Percentiles rank a stretch among this genome's conserved stretches.
These are phyloP conservation scores for Parmelia sp. DNA, from an alignment of 495 filamentous ascomycete genomes.

Conservation along the genomic window DNA sequence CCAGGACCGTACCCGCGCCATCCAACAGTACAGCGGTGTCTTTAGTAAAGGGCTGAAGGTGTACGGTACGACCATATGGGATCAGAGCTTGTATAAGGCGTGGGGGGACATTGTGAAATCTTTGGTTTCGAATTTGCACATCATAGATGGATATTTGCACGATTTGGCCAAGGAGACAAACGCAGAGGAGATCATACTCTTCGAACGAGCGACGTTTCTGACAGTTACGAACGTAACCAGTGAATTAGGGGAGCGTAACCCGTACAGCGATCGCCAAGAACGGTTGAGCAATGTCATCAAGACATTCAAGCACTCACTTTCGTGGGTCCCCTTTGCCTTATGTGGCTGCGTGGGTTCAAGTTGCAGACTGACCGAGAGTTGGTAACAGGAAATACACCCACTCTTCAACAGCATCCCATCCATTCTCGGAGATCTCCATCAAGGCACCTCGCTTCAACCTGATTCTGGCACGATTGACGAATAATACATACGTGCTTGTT, in stretches of 20 bases:
- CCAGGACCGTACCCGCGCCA: constrained; percentile 64
- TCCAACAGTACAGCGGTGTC: constrained; percentile 66
- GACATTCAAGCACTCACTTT: constrained; percentile 82
- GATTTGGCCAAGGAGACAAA: constrained; percentile 74
- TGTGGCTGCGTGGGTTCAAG: constrained; percentile 41
- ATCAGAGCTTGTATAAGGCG: constrained; percentile 94
- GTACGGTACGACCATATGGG: constrained; percentile 96
- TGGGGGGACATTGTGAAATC: constrained; percentile 97
- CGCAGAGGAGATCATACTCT: constrained; percentile 89
- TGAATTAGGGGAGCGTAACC: constrained; percentile 66
- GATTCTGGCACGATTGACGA: constrained; percentile 87
- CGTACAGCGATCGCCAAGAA: constrained; percentile 86
- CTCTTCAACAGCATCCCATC: constrained; percentile 46
- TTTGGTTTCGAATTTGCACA: constrained; percentile 84
- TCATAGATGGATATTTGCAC: constrained; percentile 77
- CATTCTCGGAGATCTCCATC: constrained; percentile 61
- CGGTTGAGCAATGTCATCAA: constrained; percentile 95
- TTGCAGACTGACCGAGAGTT: constrained; percentile 17
- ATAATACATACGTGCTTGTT: constrained; percentile 92
- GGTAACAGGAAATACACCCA: constrained; percentile 38
- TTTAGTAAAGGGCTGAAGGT: constrained; percentile 55
- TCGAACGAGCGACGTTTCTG: constrained; percentile 92
- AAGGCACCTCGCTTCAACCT: constrained; percentile 74
- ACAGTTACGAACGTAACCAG: constrained; percentile 83
- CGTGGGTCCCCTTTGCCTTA: constrained; percentile 29